phyloP scores from a whole-genome alignment of 2,329 filamentous ascomycete species.

The Penicillium olsonii region DNA sequence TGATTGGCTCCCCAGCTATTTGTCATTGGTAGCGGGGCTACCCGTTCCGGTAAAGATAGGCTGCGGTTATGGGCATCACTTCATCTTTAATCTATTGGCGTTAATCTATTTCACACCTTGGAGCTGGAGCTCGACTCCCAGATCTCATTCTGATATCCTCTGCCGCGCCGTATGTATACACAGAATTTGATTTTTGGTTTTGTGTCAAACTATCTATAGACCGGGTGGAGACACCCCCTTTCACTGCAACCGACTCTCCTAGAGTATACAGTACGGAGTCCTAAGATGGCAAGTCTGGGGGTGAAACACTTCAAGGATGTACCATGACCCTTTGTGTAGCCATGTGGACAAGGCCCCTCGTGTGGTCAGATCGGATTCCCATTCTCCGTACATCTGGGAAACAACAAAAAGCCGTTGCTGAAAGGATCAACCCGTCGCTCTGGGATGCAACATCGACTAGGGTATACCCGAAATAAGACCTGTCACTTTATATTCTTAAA shows the following conservation, averaged over 20 bases:
- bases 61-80: constrained; percentile 16
- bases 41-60: constrained; percentile 18
- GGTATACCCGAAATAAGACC: constrained; percentile 29
- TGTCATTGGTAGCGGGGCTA: constrained; percentile 21
- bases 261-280: too few relatives aligned
- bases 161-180: background rate
- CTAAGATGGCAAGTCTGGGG: background rate
- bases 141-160: background rate
- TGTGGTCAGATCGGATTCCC: constrained; percentile 24
- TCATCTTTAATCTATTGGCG: constrained; percentile 12
- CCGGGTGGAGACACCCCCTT: background rate
- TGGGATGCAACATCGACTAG: constrained; percentile 29
- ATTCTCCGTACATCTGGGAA: constrained; percentile 18
- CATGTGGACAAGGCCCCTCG: constrained; percentile 26
- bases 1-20: constrained; percentile 25
- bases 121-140: background rate
- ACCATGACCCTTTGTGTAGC: constrained; percentile 6
- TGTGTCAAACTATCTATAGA: constrained; percentile 5
- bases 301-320: background rate
- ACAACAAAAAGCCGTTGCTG: constrained; percentile 21
- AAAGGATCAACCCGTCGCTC: constrained; percentile 20
- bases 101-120: constrained; percentile 25
- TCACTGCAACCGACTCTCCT: too few relatives aligned
- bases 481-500: constrained; percentile 16
- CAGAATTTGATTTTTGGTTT: background rate